Evolutionary conservation across 768 basidiomycete species (phyloP), one percentile per base, ranked within the genome.

Genomic region (Naganishia randhawae): DNA sequence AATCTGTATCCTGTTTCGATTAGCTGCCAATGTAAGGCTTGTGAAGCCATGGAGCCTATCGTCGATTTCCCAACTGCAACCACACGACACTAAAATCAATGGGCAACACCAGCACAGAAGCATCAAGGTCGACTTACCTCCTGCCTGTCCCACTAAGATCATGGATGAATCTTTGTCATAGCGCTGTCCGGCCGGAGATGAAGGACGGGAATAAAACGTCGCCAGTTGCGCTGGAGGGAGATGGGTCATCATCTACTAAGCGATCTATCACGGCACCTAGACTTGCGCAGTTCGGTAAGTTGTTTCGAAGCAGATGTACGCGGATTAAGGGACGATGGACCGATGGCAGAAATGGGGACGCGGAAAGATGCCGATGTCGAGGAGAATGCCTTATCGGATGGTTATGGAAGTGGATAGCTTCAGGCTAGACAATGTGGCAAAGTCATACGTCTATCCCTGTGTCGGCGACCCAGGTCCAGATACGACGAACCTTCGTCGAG

Each of bases 61-160:
- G 69, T 69, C 10, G 69, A 69, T 35, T 69, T 69, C 1, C 69
- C 69, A 6, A 66, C 69, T 69, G 55, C 3, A 17, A 31, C 37
- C 17, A 25, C 11, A 14, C 32, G 19, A 45, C 16, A 22, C 22
- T 10, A 37, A 31, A 25, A n/a, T 31, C 25, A 22, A 39, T 48
- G 27, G 0, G 33, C 3, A 25, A 3, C 3, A 13, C 55, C 0
- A 33, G 27, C 7, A 66, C 11, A 45, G 13, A 22, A 33, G 11
- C 1, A 7, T 1, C 8, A 27, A 33, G 32, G 16, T 2, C 1
- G 17, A 62, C 69, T 62, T 33, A 69, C 69, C 63, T 3, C 69
- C 69, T 2, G 53, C 25, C 42, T 55, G 50, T 48, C 69, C 69
- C 10, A 69, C 51, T 31, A 69, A 31, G n/a, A 65, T 29, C 31